phyloP scores from a whole-genome alignment of 73 alveolate genomes.

The Paramecium bursaria region DNA sequence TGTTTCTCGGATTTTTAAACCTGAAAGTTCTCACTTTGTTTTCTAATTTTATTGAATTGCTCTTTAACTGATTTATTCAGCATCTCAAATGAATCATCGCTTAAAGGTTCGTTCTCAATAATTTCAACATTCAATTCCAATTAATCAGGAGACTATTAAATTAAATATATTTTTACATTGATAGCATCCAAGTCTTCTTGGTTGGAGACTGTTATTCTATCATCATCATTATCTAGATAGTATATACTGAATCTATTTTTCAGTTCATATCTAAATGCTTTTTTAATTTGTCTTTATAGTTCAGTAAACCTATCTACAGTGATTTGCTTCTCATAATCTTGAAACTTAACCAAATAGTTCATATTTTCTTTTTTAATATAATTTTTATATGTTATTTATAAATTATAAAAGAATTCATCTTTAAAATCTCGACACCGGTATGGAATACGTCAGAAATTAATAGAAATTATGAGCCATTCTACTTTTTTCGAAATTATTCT shows the following conservation, averaged over 20 bases:
- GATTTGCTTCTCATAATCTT: neutral
- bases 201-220: constrained; percentile 19
- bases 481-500: neutral
- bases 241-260: neutral
- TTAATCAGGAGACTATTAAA: neutral
- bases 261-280: neutral
- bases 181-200: constrained; percentile 10
- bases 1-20: too few species aligned
- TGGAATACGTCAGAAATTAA: constrained; percentile 12
- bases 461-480: neutral
- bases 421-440: constrained; percentile 9
- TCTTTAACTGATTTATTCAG: constrained; percentile 8
- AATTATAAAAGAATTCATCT: constrained; percentile 12
- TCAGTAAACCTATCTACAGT: neutral
- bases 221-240: constrained; percentile 35
- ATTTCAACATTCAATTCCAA: neutral
- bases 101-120: neutral
- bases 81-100: constrained; percentile 24
- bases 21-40: too few species aligned
- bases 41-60: neutral
- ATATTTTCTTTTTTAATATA: neutral
- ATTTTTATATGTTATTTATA: neutral
- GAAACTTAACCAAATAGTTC: neutral
- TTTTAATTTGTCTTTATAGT: neutral
- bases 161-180: neutral